These are phyloP conservation scores for Dioscorea cayenensis DNA, from an alignment of 116 monocot genomes.

Conservation along the genomic window DNA sequence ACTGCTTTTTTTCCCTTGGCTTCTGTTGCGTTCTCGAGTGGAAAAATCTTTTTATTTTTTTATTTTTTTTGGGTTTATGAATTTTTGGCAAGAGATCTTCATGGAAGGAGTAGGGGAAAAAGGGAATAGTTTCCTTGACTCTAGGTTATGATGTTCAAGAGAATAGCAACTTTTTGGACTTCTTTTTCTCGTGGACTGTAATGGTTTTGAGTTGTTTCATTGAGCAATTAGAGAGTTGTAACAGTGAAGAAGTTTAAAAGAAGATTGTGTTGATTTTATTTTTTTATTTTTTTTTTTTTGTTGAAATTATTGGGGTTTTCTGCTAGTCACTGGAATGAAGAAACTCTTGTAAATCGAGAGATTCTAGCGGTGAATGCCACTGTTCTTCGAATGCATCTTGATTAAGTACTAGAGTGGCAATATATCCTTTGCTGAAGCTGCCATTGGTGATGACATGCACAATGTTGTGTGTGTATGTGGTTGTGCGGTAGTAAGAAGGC, in stretches of 20 bases:
- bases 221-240: not conserved
- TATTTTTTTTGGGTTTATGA: not conserved
- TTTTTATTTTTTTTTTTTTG: no score
- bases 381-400: no score
- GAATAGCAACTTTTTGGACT: not conserved
- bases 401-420: no score
- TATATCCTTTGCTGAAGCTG: no score
- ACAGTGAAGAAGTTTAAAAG: not conserved
- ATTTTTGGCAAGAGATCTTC: not conserved
- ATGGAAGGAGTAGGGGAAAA: not conserved
- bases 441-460: no score
- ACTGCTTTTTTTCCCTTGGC: slow-evolving; percentile 7
- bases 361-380: no score
- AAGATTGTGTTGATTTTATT: not conserved
- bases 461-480: no score
- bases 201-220: not conserved
- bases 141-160: not conserved
- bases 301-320: not conserved
- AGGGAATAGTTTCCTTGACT: not conserved
- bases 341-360: no score
- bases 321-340: no score
- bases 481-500: no score
- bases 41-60: not conserved
- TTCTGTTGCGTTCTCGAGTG: not conserved
- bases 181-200: not conserved